Evolutionary conservation across 768 basidiomycete genomes (phyloP), one percentile per base, ranked within the genome.

Genomic region (Brasilioporus rufonigricans): DNA sequence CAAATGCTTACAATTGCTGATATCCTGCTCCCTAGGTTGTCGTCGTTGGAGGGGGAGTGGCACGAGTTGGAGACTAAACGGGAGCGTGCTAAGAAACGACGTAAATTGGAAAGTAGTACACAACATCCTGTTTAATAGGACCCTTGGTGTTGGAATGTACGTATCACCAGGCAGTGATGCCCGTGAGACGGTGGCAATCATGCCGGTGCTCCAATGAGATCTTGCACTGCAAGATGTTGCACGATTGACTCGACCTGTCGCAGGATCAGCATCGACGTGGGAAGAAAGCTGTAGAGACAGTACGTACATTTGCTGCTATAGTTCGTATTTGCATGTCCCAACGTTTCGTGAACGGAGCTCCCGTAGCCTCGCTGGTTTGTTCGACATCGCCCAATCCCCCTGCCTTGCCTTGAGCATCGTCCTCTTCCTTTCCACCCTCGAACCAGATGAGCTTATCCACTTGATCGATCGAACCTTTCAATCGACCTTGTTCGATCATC

Each of bases 401-500:
- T 8, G 92, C 95, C 62, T 96, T 97, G 7, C 92, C 93, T 71
- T 95, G 92, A 0, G 92, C 91, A 58, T 91, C 88, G 54, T 95
- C 92, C 56, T 93, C 93, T 64, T 98, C 95, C 48, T 80, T 78
- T 35, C 83, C 80, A 36, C 82, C 87, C 62, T 98, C 94, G 57
- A 99, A 99, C 80, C 89, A 91, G 58, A 99, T 96, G 44, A 98
- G 79, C 61, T 83, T 87, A 55, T 96, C 92, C 14, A 98, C 93
- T 68, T 99, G 97, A 68, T 99, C 97, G 54, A 99, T 96, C 54
- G 86, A 87, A 26, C 91, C 97, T 58, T 91, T 86, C 57, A 98
- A 74, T 52, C 97, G 87, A 10, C 93, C 90, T 73, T 99, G 97
- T 67, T 98, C 94, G 48, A 99, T 97, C 97, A 99, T 99, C 68